These are phyloP conservation scores for Poa pratensis DNA, from an alignment of 176 grass and related monocot genomes.

Conservation along the genomic window DNA sequence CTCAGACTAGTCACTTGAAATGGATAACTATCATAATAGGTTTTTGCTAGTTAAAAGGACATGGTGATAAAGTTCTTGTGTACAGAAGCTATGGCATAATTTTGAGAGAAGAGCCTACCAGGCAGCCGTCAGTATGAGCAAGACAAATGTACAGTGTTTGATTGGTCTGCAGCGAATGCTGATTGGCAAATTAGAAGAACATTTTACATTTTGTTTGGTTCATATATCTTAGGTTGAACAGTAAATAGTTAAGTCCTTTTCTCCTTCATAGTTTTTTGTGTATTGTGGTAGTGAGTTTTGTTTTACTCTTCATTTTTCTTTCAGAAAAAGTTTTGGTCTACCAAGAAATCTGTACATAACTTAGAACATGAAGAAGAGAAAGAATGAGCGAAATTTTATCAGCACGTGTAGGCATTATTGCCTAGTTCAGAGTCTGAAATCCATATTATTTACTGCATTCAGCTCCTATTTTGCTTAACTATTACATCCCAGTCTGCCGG, in stretches of 20 bases:
- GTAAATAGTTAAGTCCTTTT: constrained; percentile 39
- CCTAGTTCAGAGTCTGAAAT: neutral
- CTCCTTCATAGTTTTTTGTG: constrained; percentile 36
- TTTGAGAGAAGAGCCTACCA: neutral
- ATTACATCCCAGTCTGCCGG: neutral
- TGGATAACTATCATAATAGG: constrained; percentile 33
- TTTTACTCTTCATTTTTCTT: constrained; percentile 25
- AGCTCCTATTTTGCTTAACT: neutral
- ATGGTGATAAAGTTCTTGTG: constrained; percentile 13
- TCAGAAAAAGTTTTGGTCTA: constrained; percentile 27
- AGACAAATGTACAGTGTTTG: constrained; percentile 66
- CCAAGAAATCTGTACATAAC: constrained; percentile 33
- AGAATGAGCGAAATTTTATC: neutral
- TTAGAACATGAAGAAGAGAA: constrained; percentile 1
- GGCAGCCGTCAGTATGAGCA: constrained; percentile 36
- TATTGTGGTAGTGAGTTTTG: constrained; percentile 18
- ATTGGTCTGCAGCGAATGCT: constrained; percentile 38
- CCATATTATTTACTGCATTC: neutral
- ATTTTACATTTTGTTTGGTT: constrained; percentile 25
- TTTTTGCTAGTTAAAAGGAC: constrained; percentile 25
- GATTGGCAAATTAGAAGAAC: constrained; percentile 40
- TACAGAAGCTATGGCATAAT: constrained; percentile 41
- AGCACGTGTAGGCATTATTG: neutral
- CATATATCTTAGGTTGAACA: constrained; percentile 40
- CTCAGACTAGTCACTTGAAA: constrained; percentile 58